Conservation (phyloP, 2,329 filamentous ascomycete genomes). For the Aspergillus bombycis region DNA sequence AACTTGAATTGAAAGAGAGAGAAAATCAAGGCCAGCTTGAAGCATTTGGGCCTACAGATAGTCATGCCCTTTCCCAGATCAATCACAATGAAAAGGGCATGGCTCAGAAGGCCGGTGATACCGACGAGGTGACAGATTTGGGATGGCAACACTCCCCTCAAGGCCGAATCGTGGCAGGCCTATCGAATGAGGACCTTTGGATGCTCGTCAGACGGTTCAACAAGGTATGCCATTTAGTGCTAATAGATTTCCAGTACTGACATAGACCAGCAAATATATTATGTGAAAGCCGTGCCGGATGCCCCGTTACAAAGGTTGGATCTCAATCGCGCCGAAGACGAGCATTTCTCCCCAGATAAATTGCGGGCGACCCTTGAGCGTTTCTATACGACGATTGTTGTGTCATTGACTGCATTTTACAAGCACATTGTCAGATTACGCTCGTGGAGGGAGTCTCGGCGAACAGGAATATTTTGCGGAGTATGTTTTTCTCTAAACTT, state of each 20-base stretch:
- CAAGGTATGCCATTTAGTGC: slow-evolving; percentile 53
- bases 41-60: slow-evolving; percentile 18
- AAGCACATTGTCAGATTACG: slow-evolving; percentile 78
- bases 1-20: background rate
- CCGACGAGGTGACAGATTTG: slow-evolving; percentile 16
- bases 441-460: slow-evolving; percentile 74
- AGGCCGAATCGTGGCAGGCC: slow-evolving; percentile 14
- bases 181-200: slow-evolving; percentile 75
- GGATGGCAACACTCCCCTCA: slow-evolving; percentile 18
- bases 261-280: slow-evolving; percentile 60
- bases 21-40: background rate
- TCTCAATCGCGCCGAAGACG: slow-evolving; percentile 78
- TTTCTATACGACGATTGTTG: slow-evolving; percentile 77
- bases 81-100: slow-evolving; percentile 22
- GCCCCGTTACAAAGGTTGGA: slow-evolving; percentile 71
- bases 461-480: slow-evolving; percentile 55
- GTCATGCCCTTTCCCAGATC: slow-evolving; percentile 20
- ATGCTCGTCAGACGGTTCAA: slow-evolving; percentile 73
- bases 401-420: slow-evolving; percentile 65
- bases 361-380: slow-evolving; percentile 76
- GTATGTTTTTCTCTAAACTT: slow-evolving; percentile 51
- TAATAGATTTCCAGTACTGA: slow-evolving; percentile 25
- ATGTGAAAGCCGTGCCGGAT: slow-evolving; percentile 68
- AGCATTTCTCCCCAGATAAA: slow-evolving; percentile 85
- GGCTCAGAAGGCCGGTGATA: slow-evolving; percentile 18